Percentiles rank a stretch among this genome's conserved stretches.
These are phyloP conservation scores for Stagonosporopsis chrysanthemi DNA, from an alignment of 2,329 filamentous ascomycete species.

Conservation along the genomic window DNA sequence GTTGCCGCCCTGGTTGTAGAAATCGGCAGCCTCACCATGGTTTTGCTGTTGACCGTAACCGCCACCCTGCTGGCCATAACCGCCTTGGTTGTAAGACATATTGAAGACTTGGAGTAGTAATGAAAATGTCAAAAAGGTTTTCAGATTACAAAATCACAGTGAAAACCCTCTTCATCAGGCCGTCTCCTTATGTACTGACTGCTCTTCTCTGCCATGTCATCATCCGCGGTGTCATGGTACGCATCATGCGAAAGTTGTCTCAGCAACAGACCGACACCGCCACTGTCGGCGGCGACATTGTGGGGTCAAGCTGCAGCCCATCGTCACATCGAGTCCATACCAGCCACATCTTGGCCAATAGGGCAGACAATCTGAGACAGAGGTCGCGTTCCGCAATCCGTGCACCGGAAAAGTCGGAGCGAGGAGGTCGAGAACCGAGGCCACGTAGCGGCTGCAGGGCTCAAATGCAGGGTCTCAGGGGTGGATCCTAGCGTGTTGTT, in stretches of 20 bases:
- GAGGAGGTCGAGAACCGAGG: slow-evolving; percentile 17
- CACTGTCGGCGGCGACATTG: slow-evolving; percentile 18
- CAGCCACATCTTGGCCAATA: slow-evolving; percentile 21
- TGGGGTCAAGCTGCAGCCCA: slow-evolving; percentile 13
- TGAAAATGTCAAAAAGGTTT: background rate
- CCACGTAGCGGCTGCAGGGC: slow-evolving; percentile 17
- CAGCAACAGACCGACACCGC: slow-evolving; percentile 21
- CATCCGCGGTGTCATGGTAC: slow-evolving; percentile 10
- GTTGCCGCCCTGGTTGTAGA: slow-evolving; percentile 22
- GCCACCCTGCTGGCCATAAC: slow-evolving; percentile 7
- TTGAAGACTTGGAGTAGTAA: background rate
- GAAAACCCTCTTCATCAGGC: background rate
- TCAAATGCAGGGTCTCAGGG: slow-evolving; percentile 15
- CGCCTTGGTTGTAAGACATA: slow-evolving; percentile 18
- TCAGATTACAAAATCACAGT: slow-evolving; percentile 5
- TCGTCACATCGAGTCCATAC: slow-evolving; percentile 14
- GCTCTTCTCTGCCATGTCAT: slow-evolving; percentile 11
- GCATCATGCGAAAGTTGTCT: slow-evolving; percentile 18
- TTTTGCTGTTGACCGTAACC: slow-evolving; percentile 22
- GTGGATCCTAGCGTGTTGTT: slow-evolving; percentile 11
- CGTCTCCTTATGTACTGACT: slow-evolving; percentile 16
- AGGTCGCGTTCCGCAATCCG: slow-evolving; percentile 12
- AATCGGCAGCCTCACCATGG: slow-evolving; percentile 22
- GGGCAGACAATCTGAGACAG: slow-evolving; percentile 9
- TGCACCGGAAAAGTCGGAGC: slow-evolving; percentile 18